Percentiles rank a stretch among this genome's conserved stretches.
These are phyloP conservation scores for Hanseniaspora jakobsenii DNA, from an alignment of 805 yeast species.

Conservation along the genomic window DNA sequence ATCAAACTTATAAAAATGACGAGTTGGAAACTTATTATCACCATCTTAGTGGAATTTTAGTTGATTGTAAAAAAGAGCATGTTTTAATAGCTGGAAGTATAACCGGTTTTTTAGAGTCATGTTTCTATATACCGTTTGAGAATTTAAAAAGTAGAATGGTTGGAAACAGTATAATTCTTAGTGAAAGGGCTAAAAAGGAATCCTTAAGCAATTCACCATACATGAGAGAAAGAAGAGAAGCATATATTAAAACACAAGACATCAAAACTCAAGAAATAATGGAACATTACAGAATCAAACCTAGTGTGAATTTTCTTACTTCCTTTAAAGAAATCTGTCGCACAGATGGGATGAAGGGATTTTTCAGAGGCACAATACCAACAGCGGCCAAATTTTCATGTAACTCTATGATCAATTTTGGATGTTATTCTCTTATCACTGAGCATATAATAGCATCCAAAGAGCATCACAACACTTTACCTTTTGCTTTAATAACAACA, in stretches of 20 bases:
- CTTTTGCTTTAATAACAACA: slow-evolving; percentile 7
- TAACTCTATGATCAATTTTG: slow-evolving; percentile 13
- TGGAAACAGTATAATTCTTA: slow-evolving; percentile 11
- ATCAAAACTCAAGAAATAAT: not conserved
- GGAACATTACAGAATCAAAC: slow-evolving; percentile 7
- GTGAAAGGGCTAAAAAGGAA: slow-evolving; percentile 8
- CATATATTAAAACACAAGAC: slow-evolving; percentile 1
- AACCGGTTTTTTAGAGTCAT: slow-evolving; percentile 15
- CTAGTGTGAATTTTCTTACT: slow-evolving; percentile 12
- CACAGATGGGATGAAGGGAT: slow-evolving; percentile 14
- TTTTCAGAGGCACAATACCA: slow-evolving; percentile 15
- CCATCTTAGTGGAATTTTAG: not conserved
- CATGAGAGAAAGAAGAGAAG: slow-evolving; percentile 3
- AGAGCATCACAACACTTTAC: not conserved
- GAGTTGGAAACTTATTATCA: too few relatives aligned
- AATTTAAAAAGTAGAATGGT: slow-evolving; percentile 16
- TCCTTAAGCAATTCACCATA: slow-evolving; percentile 6
- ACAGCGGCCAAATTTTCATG: slow-evolving; percentile 10
- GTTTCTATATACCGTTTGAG: slow-evolving; percentile 15
- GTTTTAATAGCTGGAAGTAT: slow-evolving; percentile 11
- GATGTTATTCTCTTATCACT: slow-evolving; percentile 11
- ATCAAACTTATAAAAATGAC: too few relatives aligned
- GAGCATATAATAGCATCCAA: not conserved
- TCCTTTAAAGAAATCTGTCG: slow-evolving; percentile 14
- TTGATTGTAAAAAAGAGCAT: slow-evolving; percentile 3